Evolutionary conservation across 2,329 filamentous ascomycete genomes (phyloP), one percentile per base, ranked within the genome.

Genomic region (Talaromyces rugulosus): DNA sequence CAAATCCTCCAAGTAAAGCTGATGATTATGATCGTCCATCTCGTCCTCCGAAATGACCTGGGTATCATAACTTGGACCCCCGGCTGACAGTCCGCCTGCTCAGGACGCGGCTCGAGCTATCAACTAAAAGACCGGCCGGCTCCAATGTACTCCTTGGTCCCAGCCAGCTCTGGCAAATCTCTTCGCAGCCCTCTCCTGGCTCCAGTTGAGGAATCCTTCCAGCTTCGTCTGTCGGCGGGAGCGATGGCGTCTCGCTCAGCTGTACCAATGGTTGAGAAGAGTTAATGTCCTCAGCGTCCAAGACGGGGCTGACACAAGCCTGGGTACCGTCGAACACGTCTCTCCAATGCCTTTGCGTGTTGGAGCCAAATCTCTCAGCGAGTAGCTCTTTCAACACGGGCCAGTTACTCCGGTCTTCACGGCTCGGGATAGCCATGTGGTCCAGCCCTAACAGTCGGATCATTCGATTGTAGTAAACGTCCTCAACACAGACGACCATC

Each of bases 251-350:
- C 55, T 58, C 51, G 47, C 57, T 62, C 42, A 62, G 27, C 16
- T 57, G 52, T 44, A 62, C 52, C 57, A 59, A 44, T 56, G 61
- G 61, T 12, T 52, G 56, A 11, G 33, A 23, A 33, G 33, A 12
- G 31, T 34, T 33, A 8, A 58, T 40, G n/a, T 62, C 52, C 31
- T 59, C 57, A 36, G 23, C 56, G 50, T 59, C 61, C 23, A 62
- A 59, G 23, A 62, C 56, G 16, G 61, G 61, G 47, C 52, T 62
- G 28, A 62, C 61, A 47, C 56, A 62, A 14, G 61, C 57, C n/a
- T 40, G 51, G 14, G 33, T 9, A 12, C 23, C 18, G 27, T 59
- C 61, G 42, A 62, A 62, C 23, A 62, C 42, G 11, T 34, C 36
- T 40, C 52, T 62, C 61, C 61, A 62, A 50, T 62, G 18, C 36